Evolutionary conservation across 768 basidiomycete species (phyloP).

Genomic region (Boletus subparvulus): DNA sequence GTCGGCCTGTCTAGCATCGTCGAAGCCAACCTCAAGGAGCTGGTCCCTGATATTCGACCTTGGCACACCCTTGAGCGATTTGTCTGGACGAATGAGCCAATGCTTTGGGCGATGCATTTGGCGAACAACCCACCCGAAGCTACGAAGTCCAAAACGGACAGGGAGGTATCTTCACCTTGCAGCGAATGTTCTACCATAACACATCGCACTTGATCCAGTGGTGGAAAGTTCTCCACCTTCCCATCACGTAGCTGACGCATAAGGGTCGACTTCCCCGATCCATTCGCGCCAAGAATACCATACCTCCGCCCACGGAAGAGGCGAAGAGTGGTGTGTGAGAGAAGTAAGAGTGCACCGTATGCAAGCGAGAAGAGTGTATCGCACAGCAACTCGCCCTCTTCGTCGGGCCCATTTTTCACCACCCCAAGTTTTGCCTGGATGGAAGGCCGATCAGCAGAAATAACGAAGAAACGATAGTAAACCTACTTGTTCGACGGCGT

Average conservation of each 20-base stretch:
- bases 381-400: conserved; percentile 85
- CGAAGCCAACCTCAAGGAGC: conserved; percentile 87
- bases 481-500: conserved; percentile 68
- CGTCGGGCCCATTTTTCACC: conserved; percentile 42
- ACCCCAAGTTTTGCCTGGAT: conserved; percentile 60
- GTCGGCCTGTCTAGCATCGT: conserved; percentile 80
- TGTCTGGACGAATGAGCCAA: conserved; percentile 47
- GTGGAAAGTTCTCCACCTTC: conserved; percentile 95
- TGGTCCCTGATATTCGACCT: conserved; percentile 74
- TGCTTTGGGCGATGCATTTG: conserved; percentile 1
- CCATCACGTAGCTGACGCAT: conserved; percentile 94
- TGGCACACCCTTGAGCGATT: conserved; percentile 59
- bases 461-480: conserved; percentile 3
- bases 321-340: conserved; percentile 90
- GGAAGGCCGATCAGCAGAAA: conserved; percentile 8
- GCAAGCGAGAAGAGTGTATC: conserved; percentile 95
- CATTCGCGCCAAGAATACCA: conserved; percentile 95
- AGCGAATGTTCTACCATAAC: conserved; percentile 98
- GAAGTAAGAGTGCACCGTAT: conserved; percentile 89
- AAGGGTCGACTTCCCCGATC: conserved; percentile 92
- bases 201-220: conserved; percentile 79
- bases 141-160: conserved; percentile 87
- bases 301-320: conserved; percentile 90
- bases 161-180: conserved; percentile 86
- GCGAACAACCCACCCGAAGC: conserved; percentile 58